phyloP scores from a whole-genome alignment of 2,329 filamentous ascomycete species.

The Atkinsonella hypoxylon region DNA sequence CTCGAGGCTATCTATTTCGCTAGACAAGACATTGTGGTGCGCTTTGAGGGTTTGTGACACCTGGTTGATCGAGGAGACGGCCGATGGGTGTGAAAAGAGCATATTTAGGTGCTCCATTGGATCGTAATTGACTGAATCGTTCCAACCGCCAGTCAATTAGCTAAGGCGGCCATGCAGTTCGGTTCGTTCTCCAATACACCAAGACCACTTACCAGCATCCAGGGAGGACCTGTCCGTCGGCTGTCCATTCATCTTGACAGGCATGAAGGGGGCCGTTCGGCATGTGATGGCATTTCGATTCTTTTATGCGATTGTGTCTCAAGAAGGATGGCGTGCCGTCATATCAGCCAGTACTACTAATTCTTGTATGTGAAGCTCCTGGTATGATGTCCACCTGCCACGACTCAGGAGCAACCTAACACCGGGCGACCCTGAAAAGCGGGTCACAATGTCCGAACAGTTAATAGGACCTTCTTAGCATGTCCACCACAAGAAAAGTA shows the following conservation, averaged over 20 bases:
- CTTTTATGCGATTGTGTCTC: neutral
- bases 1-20: slow-evolving; percentile 61
- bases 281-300: neutral
- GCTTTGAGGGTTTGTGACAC: slow-evolving; percentile 62
- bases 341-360: too few species aligned
- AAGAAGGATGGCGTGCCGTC: too few species aligned
- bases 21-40: slow-evolving; percentile 73
- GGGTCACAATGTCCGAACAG: neutral
- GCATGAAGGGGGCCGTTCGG: neutral
- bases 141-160: neutral
- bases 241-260: slow-evolving; percentile 27
- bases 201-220: slow-evolving; percentile 29
- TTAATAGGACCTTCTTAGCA: too few species aligned
- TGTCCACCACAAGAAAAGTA: too few species aligned
- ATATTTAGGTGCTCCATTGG: slow-evolving; percentile 87
- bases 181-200: neutral
- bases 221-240: slow-evolving; percentile 26
- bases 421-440: neutral
- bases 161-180: neutral
- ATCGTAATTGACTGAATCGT: slow-evolving; percentile 61
- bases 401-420: neutral
- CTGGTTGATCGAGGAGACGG: slow-evolving; percentile 62
- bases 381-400: too few species aligned
- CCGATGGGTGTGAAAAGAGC: slow-evolving; percentile 82
- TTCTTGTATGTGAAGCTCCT: too few species aligned